Evolutionary conservation across 768 basidiomycete species (phyloP).

Genomic region (Rubroboletus satanas): DNA sequence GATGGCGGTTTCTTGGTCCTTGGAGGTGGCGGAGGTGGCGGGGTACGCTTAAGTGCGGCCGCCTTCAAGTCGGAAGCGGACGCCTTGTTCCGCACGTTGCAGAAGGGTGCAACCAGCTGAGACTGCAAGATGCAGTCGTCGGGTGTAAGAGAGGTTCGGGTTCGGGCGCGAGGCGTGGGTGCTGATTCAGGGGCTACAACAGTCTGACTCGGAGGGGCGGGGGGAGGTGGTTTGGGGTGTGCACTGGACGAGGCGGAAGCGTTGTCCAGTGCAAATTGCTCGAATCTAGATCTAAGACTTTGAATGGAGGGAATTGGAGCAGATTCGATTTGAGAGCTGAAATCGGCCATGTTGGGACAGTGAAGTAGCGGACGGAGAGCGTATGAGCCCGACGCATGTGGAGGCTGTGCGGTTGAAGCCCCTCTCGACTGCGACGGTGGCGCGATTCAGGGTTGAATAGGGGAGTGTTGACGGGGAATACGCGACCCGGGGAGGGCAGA

Average conservation of each 20-base stretch:
- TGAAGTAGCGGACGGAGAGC: not conserved
- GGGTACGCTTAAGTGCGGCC: constrained; percentile 42
- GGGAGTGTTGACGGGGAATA: not conserved
- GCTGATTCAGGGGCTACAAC: constrained; percentile 28
- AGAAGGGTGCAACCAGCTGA: constrained; percentile 25
- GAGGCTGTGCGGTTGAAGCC: constrained; percentile 1
- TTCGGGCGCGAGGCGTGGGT: constrained; percentile 40
- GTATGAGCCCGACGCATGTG: constrained; percentile 1
- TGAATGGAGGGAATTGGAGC: constrained; percentile 59
- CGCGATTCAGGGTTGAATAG: not conserved
- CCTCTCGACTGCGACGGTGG: not conserved
- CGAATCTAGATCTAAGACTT: constrained; percentile 67
- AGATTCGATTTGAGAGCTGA: constrained; percentile 43
- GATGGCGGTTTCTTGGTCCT: constrained; percentile 33
- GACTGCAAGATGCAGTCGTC: constrained; percentile 16
- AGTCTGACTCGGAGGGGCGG: constrained; percentile 6
- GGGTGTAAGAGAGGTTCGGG: constrained; percentile 31
- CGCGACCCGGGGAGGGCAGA: not conserved
- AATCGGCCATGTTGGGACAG: constrained; percentile 14
- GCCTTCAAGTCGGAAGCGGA: constrained; percentile 54
- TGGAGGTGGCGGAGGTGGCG: constrained; percentile 55
- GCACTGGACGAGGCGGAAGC: constrained; percentile 5
- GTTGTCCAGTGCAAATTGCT: constrained; percentile 54
- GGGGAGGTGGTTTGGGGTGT: not conserved
- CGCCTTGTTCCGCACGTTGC: constrained; percentile 42